These are phyloP conservation scores for Phytopythium mirpurense DNA, from an alignment of 352 stramenopile species.

Conservation along the genomic window DNA sequence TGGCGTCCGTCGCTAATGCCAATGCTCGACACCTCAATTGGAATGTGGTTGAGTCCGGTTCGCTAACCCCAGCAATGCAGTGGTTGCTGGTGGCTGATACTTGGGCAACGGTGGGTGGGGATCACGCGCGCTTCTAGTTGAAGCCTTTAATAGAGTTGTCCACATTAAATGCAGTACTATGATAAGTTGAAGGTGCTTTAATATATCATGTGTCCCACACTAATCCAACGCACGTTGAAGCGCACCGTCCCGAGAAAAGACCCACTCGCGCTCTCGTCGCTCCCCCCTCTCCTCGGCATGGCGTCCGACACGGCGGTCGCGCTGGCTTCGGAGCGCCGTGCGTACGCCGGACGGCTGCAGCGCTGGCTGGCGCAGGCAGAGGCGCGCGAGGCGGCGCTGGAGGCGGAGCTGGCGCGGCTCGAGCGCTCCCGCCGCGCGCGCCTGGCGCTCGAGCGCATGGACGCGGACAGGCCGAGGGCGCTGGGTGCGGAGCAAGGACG, in stretches of 20 bases:
- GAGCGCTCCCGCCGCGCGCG: background rate
- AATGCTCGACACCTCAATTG: no score
- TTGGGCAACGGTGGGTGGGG: no score
- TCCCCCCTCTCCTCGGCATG: background rate
- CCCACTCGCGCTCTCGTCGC: background rate
- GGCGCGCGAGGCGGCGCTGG: background rate
- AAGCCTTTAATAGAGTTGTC: no score
- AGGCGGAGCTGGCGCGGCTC: background rate
- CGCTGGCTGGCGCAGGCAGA: slow-evolving; percentile 1
- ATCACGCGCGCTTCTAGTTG: no score
- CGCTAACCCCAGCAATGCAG: no score
- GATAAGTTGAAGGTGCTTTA: background rate
- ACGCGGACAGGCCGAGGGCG: background rate
- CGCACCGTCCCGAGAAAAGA: background rate
- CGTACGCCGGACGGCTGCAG: background rate
- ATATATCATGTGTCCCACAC: background rate
- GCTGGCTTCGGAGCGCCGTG: background rate
- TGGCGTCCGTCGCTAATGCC: no score
- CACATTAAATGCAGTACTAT: background rate
- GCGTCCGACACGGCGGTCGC: background rate
- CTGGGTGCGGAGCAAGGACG: no score
- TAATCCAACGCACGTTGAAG: no score
- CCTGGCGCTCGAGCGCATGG: slow-evolving; percentile 13
- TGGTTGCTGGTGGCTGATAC: no score
- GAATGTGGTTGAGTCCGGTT: no score